Conservation (phyloP, 78 protist genomes). For the Mastigamoeba balamuthi region DNA sequence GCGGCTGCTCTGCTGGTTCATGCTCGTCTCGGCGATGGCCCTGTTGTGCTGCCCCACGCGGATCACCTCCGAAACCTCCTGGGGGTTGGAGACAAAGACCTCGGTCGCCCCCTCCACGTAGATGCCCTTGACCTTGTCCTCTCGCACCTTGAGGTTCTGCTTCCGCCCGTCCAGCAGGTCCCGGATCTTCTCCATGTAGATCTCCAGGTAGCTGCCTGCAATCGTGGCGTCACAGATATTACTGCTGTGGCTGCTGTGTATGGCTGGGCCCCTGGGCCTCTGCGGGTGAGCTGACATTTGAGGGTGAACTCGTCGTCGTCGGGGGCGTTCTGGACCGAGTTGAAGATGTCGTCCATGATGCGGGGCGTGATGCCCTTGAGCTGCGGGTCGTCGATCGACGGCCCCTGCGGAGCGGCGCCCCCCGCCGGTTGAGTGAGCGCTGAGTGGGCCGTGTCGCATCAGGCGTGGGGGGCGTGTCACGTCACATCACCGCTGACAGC, state of each 20-base stretch:
- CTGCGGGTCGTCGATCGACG: constrained; percentile 23
- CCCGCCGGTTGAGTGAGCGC: no score
- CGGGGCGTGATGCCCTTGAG: constrained; percentile 72
- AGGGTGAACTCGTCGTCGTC: constrained; percentile 42
- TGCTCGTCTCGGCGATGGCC: constrained; percentile 52
- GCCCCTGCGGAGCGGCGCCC: no score
- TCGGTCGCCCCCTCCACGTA: constrained; percentile 39
- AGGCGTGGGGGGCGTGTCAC: no score
- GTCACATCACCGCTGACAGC: no score
- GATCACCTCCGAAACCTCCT: constrained; percentile 43
- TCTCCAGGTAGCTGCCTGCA: constrained; percentile 69
- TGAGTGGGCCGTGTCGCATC: no score
- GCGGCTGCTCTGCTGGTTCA: constrained; percentile 63
- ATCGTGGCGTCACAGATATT: no score
- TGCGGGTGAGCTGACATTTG: constrained; percentile 17
- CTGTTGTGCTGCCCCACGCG: constrained; percentile 43
- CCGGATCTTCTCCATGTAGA: constrained; percentile 78
- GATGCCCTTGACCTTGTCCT: constrained; percentile 54
- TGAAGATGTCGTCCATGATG: constrained; percentile 56
- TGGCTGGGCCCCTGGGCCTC: no score
- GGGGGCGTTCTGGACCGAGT: constrained; percentile 15
- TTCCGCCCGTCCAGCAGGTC: constrained; percentile 57
- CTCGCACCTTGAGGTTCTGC: constrained; percentile 33
- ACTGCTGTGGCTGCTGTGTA: no score
- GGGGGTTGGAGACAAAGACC: constrained; percentile 16